phyloP scores from a whole-genome alignment of 1,284 basidiomycete species.

The Amylostereum areolatum region DNA sequence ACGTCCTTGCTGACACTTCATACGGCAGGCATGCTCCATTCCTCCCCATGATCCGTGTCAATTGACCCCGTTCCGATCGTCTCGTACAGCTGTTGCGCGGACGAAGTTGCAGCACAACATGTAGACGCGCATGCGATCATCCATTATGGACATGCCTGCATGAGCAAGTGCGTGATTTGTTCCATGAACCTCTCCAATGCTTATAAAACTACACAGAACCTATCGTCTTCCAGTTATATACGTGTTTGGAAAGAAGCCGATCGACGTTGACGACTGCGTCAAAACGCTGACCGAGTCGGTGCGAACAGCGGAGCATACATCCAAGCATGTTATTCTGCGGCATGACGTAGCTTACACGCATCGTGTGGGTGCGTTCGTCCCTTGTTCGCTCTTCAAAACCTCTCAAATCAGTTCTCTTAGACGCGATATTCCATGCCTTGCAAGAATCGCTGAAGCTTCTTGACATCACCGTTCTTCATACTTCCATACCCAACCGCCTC shows the following conservation, averaged over 20 bases:
- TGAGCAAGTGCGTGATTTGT: constrained; percentile 64
- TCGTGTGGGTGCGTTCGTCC: constrained; percentile 41
- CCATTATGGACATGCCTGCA: constrained; percentile 96
- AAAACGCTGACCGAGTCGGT: constrained; percentile 34
- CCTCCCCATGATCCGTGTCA: not conserved
- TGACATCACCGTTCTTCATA: no score
- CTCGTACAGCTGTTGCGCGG: constrained; percentile 82
- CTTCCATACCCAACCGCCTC: not conserved
- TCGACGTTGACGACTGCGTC: constrained; percentile 49
- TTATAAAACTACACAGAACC: constrained; percentile 38
- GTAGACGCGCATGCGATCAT: constrained; percentile 89
- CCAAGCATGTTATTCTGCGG: constrained; percentile 44
- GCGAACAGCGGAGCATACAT: constrained; percentile 9
- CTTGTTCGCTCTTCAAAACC: not conserved
- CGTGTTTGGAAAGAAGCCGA: constrained; percentile 67
- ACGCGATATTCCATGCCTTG: no score
- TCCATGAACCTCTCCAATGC: constrained; percentile 7
- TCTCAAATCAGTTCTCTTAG: not conserved
- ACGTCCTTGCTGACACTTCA: constrained; percentile 93
- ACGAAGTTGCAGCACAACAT: constrained; percentile 94
- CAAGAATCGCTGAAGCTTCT: no score
- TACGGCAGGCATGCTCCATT: constrained; percentile 75
- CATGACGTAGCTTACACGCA: constrained; percentile 85
- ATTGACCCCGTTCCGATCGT: constrained; percentile 5
- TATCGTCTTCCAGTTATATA: constrained; percentile 82